A percentile compares a stretch with the other conserved stretches of the same genome.
Conservation (phyloP, 208 protist genomes). For the Wallacemonas sp. region DNA sequence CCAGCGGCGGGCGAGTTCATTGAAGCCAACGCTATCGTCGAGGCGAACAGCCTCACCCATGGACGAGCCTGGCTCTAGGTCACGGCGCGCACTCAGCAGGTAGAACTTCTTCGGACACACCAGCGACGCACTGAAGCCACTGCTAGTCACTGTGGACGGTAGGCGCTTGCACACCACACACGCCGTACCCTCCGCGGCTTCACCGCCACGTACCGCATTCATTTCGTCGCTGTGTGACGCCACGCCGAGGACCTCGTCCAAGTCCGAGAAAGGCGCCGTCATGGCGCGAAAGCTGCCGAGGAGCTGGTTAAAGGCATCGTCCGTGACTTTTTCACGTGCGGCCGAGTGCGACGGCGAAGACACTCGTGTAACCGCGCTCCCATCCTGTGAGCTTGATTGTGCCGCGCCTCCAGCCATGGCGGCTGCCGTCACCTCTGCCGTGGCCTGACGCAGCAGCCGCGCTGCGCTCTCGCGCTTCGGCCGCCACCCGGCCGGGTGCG, state of each 20-base stretch:
- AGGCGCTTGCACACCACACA: neutral
- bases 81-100: conserved; percentile 56
- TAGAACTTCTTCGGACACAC: conserved; percentile 86
- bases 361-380: too few relatives aligned
- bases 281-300: conserved; percentile 28
- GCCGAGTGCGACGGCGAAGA: too few relatives aligned
- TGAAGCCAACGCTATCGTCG: conserved; percentile 86
- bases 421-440: neutral
- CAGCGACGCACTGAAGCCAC: conserved; percentile 69
- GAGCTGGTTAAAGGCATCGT: conserved; percentile 25
- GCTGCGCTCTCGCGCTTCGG: conserved; percentile 8
- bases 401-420: neutral
- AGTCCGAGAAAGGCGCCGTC: conserved; percentile 55
- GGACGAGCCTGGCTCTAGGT: conserved; percentile 58
- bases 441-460: neutral
- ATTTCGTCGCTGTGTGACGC: too few relatives aligned
- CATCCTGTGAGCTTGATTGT: too few relatives aligned
- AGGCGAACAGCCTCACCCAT: conserved; percentile 76
- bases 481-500: too few relatives aligned
- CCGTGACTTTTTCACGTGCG: neutral
- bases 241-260: conserved; percentile 51
- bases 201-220: too few relatives aligned
- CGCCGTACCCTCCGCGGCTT: too few relatives aligned
- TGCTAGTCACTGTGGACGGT: conserved; percentile 42
- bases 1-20: conserved; percentile 84